Base-by-base conservation (phyloP, 2,329 filamentous ascomycete species). In the Paecilomyces variotii region DNA sequence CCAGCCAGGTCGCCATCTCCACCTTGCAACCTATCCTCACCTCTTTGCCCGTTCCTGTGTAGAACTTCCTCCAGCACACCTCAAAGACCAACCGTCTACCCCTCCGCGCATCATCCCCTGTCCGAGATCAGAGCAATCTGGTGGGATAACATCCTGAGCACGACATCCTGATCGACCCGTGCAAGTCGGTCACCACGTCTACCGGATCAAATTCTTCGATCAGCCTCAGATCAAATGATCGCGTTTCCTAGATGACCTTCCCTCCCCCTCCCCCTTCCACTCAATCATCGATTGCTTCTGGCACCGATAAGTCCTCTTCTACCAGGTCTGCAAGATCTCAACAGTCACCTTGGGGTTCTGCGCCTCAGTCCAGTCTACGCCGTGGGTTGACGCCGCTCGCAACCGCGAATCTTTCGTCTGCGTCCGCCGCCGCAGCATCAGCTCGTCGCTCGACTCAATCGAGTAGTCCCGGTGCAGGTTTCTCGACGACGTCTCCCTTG, bases 351-450 rank as follows among this genome's bases (percentile, higher is more conserved):
- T 84, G 82, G 82, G 81, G 79, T 76, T 76, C 80, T 70, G 76
- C 77, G 72, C 79, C 79, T 71, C 79, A 81, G 71, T 78, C 81
- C 67, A 78, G 73, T 73, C 74, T 79, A 72, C 82, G 82, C 70
- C 80, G 83, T 74, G 78, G 79, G 67, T 75, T 82, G 70, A 79
- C 83, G 67, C 82, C 83, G 70, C 80, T 85, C 68, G 80, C 82
- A 65, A 84, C 80, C 64, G 78, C 75, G 61, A 77, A 78, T 66
- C 68, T 78, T 62, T 77, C 75, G 59, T 73, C 70, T 56, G 70
- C 72, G 63, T 73, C 76, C 59, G 69, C 68, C 63, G 66, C 69
- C 64, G 71, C 72, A 63, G 75, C 76, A 64, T 72, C 76, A 61
- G 71, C 72, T 64, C 75, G 76, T 70, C 75, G 75, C 53, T 65